Evolutionary conservation across 2,329 filamentous ascomycete genomes (phyloP).

Genomic region (Aureobasidium sp.): DNA sequence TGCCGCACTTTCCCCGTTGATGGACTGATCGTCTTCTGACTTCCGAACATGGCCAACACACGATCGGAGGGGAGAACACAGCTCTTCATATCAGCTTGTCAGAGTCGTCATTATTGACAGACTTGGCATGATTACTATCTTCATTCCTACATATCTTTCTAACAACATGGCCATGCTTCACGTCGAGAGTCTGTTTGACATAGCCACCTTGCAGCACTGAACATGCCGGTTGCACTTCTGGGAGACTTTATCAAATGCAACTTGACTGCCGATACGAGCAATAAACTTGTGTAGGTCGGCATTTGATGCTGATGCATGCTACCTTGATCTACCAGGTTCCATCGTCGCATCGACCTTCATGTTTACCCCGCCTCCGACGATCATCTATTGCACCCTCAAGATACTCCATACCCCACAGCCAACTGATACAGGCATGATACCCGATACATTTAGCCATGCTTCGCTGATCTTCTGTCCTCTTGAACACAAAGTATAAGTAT

Average conservation of each 20-base stretch:
- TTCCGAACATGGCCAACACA: not conserved
- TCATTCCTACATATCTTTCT: not conserved
- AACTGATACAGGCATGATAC: not conserved
- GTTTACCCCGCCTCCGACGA: not conserved
- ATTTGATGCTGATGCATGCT: not conserved
- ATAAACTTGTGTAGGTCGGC: not conserved
- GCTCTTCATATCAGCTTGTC: not conserved
- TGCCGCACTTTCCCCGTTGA: not conserved
- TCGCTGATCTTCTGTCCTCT: not conserved
- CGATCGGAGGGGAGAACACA: not conserved
- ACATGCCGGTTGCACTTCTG: not conserved
- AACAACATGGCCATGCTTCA: not conserved
- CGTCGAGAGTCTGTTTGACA: not conserved
- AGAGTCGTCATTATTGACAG: not conserved
- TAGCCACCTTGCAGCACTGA: no score
- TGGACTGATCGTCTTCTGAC: not conserved
- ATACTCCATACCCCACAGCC: not conserved
- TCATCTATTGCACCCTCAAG: not conserved
- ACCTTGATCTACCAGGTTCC: not conserved
- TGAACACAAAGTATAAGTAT: not conserved
- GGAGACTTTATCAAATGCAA: not conserved
- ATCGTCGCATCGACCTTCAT: not conserved
- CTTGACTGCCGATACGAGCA: not conserved
- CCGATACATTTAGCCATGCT: conserved; percentile 9
- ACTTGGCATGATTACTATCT: not conserved